phyloP scores from a whole-genome alignment of 169 alveolate genomes.

The Eimeria maxima region DNA sequence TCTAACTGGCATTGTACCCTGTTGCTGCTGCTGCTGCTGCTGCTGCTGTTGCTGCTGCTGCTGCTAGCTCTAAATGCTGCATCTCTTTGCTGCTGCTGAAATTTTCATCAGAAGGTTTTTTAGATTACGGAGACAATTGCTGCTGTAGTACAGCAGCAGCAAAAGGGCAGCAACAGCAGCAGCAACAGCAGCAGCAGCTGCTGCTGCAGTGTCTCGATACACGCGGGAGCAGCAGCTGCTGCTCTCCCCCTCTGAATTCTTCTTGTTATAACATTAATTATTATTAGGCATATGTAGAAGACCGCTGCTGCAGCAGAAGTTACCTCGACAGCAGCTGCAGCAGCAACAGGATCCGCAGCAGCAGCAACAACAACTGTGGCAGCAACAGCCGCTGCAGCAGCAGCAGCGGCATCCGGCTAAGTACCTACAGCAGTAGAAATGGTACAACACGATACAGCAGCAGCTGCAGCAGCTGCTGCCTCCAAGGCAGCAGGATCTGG shows the following conservation, averaged over 20 bases:
- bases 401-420: not conserved
- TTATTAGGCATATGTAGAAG: not conserved
- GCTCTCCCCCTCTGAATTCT: not conserved
- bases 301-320: constrained; percentile 34
- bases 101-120: not conserved
- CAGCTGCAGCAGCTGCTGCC: constrained; percentile 66
- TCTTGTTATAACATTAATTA: not conserved
- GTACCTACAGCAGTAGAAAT: not conserved
- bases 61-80: not conserved
- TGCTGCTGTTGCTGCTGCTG: constrained; percentile 24
- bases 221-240: not conserved
- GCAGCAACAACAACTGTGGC: constrained; percentile 29
- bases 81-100: not conserved
- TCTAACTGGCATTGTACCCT: not conserved
- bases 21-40: constrained; percentile 36
- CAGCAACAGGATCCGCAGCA: constrained; percentile 18
- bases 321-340: not conserved
- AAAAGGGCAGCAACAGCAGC: not conserved
- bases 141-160: not conserved
- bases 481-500: not conserved
- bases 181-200: constrained; percentile 3
- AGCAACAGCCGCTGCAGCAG: constrained; percentile 27
- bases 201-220: constrained; percentile 52
- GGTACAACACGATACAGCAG: not conserved
- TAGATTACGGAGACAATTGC: not conserved